Percentiles rank a stretch among this genome's conserved stretches.
These are phyloP conservation scores for Chrysanthemum seticuspe DNA, from an alignment of 129 eudicot species.

Conservation along the genomic window DNA sequence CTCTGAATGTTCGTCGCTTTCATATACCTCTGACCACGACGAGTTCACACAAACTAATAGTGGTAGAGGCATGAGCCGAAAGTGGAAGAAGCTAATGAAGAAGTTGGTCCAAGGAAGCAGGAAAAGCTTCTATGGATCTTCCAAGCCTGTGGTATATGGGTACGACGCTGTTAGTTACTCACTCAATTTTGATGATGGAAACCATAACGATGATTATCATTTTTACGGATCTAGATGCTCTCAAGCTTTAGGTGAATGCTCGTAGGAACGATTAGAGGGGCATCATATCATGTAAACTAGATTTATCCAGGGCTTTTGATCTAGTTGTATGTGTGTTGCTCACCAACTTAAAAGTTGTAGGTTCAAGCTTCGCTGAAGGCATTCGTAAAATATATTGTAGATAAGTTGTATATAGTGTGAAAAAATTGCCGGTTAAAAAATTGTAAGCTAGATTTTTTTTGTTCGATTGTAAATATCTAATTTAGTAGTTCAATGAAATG, in stretches of 20 bases:
- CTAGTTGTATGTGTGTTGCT: too few species aligned
- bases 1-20: conserved; percentile 22
- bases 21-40: conserved; percentile 45
- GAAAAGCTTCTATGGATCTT: conserved; percentile 40
- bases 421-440: too few species aligned
- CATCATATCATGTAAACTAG: too few species aligned
- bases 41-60: conserved; percentile 30
- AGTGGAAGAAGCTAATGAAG: conserved; percentile 52
- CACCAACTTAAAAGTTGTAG: too few species aligned
- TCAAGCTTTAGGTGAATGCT: too few species aligned
- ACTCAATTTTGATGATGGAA: conserved; percentile 71
- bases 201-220: conserved; percentile 5
- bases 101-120: conserved; percentile 49
- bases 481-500: neutral
- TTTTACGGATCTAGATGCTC: neutral
- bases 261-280: too few species aligned
- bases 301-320: too few species aligned
- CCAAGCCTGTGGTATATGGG: conserved; percentile 39
- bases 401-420: neutral
- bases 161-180: conserved; percentile 72
- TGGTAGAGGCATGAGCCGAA: conserved; percentile 7
- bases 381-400: too few species aligned
- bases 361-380: too few species aligned
- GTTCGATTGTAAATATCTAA: neutral
- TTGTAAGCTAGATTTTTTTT: neutral